These are phyloP conservation scores for Cadophora gregata DNA, from an alignment of 2,329 filamentous ascomycete genomes.

Conservation along the genomic window DNA sequence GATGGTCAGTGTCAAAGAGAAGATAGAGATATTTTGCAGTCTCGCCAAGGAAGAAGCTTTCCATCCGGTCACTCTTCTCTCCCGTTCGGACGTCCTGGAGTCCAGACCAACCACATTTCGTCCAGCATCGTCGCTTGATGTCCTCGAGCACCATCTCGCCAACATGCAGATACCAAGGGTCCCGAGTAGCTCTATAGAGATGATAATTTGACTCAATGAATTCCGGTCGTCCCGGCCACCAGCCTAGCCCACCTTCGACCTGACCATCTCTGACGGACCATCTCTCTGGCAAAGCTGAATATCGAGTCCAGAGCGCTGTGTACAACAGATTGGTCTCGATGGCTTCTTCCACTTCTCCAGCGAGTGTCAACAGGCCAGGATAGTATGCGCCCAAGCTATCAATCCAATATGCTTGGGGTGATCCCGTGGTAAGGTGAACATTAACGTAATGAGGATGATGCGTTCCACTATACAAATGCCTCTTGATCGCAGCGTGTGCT, in stretches of 20 bases:
- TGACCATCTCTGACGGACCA: slow-evolving; percentile 87
- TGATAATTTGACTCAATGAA: slow-evolving; percentile 98
- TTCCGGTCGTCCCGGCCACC: slow-evolving; percentile 95
- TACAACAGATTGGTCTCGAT: slow-evolving; percentile 89
- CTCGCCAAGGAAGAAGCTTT: slow-evolving; percentile 97
- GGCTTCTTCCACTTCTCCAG: slow-evolving; percentile 89
- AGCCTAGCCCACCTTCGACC: slow-evolving; percentile 85
- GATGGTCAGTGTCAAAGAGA: slow-evolving; percentile 84
- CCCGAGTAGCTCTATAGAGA: slow-evolving; percentile 89
- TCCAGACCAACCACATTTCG: slow-evolving; percentile 91
- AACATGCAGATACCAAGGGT: slow-evolving; percentile 95
- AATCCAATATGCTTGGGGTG: slow-evolving; percentile 89
- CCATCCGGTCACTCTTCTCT: slow-evolving; percentile 92
- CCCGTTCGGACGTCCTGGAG: slow-evolving; percentile 82
- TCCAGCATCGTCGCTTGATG: slow-evolving; percentile 87
- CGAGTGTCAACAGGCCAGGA: slow-evolving; percentile 83
- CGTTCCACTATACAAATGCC: slow-evolving; percentile 84
- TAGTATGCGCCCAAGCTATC: slow-evolving; percentile 97
- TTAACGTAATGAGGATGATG: slow-evolving; percentile 95
- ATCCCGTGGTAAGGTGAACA: slow-evolving; percentile 85
- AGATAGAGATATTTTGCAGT: slow-evolving; percentile 96
- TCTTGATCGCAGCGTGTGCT: slow-evolving; percentile 85
- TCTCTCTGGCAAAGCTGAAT: slow-evolving; percentile 90
- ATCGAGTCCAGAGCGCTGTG: slow-evolving; percentile 92
- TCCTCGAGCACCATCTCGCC: slow-evolving; percentile 95